Evolutionary conservation across 441 rosid genomes (phyloP).

Genomic region (Hura crepitans): DNA sequence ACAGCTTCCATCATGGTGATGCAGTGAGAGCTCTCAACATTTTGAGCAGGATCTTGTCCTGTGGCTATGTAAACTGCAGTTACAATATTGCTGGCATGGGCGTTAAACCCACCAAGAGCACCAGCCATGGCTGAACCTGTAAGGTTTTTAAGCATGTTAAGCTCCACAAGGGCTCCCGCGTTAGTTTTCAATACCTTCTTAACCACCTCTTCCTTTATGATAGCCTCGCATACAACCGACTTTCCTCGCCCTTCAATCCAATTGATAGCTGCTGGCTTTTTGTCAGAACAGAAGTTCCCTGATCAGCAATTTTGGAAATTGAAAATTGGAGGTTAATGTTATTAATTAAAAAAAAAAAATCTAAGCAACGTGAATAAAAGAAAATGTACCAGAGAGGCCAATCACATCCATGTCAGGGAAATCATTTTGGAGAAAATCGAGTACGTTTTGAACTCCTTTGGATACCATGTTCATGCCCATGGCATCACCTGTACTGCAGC

Average conservation of each 20-base stretch:
- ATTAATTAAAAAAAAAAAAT: too few relatives aligned
- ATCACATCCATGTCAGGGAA: slow-evolving; percentile 1
- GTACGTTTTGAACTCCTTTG: neutral
- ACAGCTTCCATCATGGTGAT: neutral
- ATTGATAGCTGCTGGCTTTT: neutral
- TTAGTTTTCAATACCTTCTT: neutral
- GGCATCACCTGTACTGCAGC: slow-evolving; percentile 3
- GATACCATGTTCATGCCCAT: slow-evolving; percentile 1
- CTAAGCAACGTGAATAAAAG: too few relatives aligned
- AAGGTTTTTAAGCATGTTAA: neutral
- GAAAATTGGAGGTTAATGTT: too few relatives aligned
- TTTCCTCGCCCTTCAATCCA: slow-evolving; percentile 6
- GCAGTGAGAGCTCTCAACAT: slow-evolving; percentile 5
- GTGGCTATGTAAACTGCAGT: slow-evolving; percentile 1
- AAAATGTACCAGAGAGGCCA: neutral
- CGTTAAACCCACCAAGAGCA: neutral
- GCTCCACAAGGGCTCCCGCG: neutral
- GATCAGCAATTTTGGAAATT: neutral
- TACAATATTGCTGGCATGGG: slow-evolving; percentile 1
- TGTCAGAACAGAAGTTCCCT: neutral
- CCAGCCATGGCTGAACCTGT: slow-evolving; percentile 2
- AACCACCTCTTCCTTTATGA: neutral
- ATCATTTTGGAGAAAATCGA: neutral
- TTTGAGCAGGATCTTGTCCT: slow-evolving; percentile 1
- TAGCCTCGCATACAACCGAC: neutral